phyloP scores from a whole-genome alignment of 176 grass and related monocot species.

The Lolium multiflorum region DNA sequence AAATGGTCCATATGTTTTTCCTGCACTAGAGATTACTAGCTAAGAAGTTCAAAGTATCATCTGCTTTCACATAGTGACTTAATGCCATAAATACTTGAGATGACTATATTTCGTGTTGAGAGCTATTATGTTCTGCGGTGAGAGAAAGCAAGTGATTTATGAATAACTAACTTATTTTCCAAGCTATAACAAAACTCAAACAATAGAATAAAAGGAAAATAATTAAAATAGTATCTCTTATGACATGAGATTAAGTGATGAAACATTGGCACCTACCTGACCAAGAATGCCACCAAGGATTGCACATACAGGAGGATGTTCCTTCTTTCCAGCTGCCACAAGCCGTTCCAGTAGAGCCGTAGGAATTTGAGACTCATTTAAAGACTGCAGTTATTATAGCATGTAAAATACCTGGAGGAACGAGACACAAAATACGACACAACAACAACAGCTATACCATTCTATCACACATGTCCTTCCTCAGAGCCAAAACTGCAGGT shows the following conservation, averaged over 20 bases:
- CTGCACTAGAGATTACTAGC: background rate
- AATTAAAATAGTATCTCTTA: background rate
- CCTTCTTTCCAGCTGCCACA: slow-evolving; percentile 72
- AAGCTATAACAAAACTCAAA: slow-evolving; percentile 17
- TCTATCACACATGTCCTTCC: slow-evolving; percentile 77
- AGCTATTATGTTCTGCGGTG: slow-evolving; percentile 4
- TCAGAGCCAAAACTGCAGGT: slow-evolving; percentile 62
- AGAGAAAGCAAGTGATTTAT: background rate
- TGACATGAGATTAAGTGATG: background rate
- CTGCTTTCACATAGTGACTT: background rate
- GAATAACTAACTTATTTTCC: background rate
- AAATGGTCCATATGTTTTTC: background rate
- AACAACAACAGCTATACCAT: slow-evolving; percentile 54
- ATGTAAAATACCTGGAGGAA: slow-evolving; percentile 35
- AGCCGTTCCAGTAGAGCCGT: slow-evolving; percentile 67
- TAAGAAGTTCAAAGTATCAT: background rate
- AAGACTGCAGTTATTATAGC: slow-evolving; percentile 62
- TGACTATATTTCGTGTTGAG: background rate
- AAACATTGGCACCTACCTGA: slow-evolving; percentile 62
- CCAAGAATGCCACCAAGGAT: slow-evolving; percentile 98
- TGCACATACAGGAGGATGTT: slow-evolving; percentile 87
- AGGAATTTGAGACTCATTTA: slow-evolving; percentile 76
- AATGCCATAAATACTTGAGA: background rate
- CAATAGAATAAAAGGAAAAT: background rate
- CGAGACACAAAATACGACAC: slow-evolving; percentile 14